These are phyloP conservation scores for Calycina marina DNA, from an alignment of 2,329 filamentous ascomycete genomes.

Conservation along the genomic window DNA sequence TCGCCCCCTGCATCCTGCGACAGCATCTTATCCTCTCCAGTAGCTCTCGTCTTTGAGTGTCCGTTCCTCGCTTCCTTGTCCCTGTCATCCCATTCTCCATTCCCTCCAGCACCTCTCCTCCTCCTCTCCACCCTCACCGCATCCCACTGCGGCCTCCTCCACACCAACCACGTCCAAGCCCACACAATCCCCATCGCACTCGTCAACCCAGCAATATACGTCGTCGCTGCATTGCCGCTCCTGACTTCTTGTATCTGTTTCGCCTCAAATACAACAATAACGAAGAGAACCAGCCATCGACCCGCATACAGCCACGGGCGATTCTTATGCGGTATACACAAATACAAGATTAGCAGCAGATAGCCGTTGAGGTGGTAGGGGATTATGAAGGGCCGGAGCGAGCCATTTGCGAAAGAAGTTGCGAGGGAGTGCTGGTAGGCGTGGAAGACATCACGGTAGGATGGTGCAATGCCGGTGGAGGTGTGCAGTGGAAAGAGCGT, in stretches of 20 bases:
- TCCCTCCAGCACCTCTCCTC: constrained; percentile 6
- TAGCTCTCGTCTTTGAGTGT: no score
- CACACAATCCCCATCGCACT: constrained; percentile 36
- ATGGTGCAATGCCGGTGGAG: constrained; percentile 10
- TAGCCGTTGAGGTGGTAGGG: constrained; percentile 35
- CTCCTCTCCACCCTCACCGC: constrained; percentile 30
- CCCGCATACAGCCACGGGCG: constrained; percentile 35
- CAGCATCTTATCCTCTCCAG: no score
- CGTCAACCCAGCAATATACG: constrained; percentile 36
- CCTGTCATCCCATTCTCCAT: constrained; percentile 1
- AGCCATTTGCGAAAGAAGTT: constrained; percentile 25
- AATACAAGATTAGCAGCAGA: constrained; percentile 35
- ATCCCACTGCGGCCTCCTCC: constrained; percentile 40
- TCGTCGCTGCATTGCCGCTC: constrained; percentile 35
- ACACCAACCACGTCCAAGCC: constrained; percentile 34
- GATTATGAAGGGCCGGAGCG: constrained; percentile 33
- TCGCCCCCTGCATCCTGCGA: neutral
- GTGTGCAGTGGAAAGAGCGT: constrained; percentile 13
- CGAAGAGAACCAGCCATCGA: constrained; percentile 34
- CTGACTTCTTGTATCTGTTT: constrained; percentile 28
- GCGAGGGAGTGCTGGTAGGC: constrained; percentile 26
- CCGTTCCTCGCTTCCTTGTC: neutral
- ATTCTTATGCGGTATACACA: constrained; percentile 37
- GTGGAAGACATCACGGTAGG: constrained; percentile 13
- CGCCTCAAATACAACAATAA: constrained; percentile 29